Base-by-base conservation (phyloP, 140 eudicot genomes). In the Oenanthe javanica region DNA sequence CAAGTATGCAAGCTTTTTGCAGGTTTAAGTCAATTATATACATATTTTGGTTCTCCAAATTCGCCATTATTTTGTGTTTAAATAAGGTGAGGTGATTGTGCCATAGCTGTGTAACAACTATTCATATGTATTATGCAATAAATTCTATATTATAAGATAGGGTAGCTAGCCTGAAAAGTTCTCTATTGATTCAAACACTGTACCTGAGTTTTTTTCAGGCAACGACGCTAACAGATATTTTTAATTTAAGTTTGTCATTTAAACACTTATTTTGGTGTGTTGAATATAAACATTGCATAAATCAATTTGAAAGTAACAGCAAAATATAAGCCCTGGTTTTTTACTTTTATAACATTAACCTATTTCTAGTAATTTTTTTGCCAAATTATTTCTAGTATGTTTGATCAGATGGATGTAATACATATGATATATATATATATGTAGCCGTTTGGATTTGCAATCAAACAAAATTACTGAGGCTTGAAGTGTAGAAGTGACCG, bases 1-100 rank as follows among this genome's bases (percentile, higher is more conserved):
- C 91, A 95, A 92, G 79, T 95, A 95, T 40, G 97, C 99, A 49
- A 95, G 97, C 88, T 90, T 95, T 92, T 87, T 95, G 89, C 98
- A 92, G 86, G 98, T 69, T 72, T 93, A 81, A 80, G 23, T 10
- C 66, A 25, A 23, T 25, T 61, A 42, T 43, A 45, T 61, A 40
- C 66, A 51, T 63, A 75, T 13, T 45, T 48, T 54, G 45, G 40
- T 74, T 49, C 27, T 2, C 75, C 72, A 47, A 42, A 48, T 74
- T 57, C 19, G 15, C 69, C 52, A 61, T 66, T 79, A 79, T 71
- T 27, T 48, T 19, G 27, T 48, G 40, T 48, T 36, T 48, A 50
- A 42, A 42, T 36, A 79, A 51, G 59, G 38, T 18, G 27, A 27
- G 76, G 42, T 50, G 40, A 63, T n/a, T 79, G 82, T 67, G 82